phyloP scores from a whole-genome alignment of 2,329 filamentous ascomycete species.

The Rhynchosporium agropyri region DNA sequence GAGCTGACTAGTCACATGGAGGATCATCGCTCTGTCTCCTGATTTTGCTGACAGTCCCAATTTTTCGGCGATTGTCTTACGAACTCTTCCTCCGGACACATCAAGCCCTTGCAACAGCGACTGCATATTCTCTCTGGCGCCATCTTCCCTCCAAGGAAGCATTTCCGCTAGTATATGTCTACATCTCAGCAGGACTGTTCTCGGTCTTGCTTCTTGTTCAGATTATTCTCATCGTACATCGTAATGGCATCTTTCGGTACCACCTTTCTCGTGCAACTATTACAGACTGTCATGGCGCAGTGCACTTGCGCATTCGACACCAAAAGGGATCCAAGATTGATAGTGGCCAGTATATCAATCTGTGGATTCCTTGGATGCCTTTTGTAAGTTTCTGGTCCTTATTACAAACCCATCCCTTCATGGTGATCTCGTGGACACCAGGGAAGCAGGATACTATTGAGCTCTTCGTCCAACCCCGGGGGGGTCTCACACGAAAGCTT shows the following conservation, averaged over 20 bases:
- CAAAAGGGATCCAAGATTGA: neutral
- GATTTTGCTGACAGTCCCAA: neutral
- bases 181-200: neutral
- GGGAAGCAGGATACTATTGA: neutral
- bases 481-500: slow-evolving; percentile 2
- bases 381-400: slow-evolving; percentile 2
- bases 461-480: slow-evolving; percentile 3
- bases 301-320: neutral
- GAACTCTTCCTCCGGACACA: neutral
- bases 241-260: neutral
- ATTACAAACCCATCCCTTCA: neutral
- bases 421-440: neutral
- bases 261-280: neutral
- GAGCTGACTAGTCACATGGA: neutral
- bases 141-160: neutral
- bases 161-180: neutral
- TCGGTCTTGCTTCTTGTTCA: neutral
- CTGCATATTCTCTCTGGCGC: neutral
- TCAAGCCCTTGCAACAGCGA: neutral
- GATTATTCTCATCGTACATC: neutral
- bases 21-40: neutral
- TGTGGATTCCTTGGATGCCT: neutral
- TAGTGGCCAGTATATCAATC: neutral
- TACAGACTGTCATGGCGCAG: neutral
- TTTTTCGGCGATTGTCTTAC: slow-evolving; percentile 2